phyloP scores from a whole-genome alignment of 306 rosid genomes.

The Citrullus mucosospermus region DNA sequence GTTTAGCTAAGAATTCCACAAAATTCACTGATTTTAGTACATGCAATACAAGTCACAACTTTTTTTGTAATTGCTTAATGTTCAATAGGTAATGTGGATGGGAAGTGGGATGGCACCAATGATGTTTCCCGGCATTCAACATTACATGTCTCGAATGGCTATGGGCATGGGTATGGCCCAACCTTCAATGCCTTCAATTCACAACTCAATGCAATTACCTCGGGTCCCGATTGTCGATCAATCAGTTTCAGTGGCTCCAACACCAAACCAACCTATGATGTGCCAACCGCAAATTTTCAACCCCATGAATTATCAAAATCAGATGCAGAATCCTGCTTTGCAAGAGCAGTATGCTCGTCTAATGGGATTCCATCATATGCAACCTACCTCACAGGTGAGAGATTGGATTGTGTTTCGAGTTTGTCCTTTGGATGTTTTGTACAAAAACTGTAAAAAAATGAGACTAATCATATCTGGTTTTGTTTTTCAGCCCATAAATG shows the following conservation, averaged over 20 bases:
- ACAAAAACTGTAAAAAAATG: not conserved
- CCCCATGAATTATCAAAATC: constrained; percentile 45
- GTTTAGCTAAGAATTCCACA: not conserved
- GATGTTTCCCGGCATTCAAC: constrained; percentile 70
- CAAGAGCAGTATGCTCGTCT: constrained; percentile 54
- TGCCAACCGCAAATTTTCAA: constrained; percentile 42
- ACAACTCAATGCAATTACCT: constrained; percentile 36
- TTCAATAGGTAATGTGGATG: constrained; percentile 72
- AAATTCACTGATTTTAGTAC: constrained; percentile 1
- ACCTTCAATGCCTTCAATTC: constrained; percentile 44
- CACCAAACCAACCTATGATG: constrained; percentile 35
- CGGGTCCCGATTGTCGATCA: constrained; percentile 35
- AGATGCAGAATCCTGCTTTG: constrained; percentile 47
- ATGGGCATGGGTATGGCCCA: constrained; percentile 45
- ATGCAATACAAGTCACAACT: not conserved
- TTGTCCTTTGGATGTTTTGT: not conserved
- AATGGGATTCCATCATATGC: constrained; percentile 65
- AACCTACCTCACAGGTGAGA: constrained; percentile 51
- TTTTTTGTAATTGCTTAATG: not conserved
- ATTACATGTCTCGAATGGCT: constrained; percentile 47
- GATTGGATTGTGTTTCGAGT: not conserved
- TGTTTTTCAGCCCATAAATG: constrained; percentile 43
- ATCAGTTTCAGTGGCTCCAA: constrained; percentile 28
- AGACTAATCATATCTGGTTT: not conserved
- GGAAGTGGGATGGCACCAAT: constrained; percentile 70